Evolutionary conservation across 176 grass and related monocot genomes (phyloP).

Genomic region (Bonia amplexicaulis): DNA sequence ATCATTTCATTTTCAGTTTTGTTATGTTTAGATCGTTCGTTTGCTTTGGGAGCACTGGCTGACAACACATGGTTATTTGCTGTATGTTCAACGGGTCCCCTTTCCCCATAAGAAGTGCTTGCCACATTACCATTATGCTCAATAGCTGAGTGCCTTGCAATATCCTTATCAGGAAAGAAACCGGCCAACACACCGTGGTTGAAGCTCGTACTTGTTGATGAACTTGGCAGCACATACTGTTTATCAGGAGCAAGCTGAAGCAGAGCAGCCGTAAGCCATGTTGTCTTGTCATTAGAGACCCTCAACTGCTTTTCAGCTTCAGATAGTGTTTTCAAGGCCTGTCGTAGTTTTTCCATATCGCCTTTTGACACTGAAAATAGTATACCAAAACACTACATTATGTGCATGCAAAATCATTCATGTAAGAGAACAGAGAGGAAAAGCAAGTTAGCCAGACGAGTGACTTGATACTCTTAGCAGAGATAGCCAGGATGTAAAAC

Average conservation of each 20-base stretch:
- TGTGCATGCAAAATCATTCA: neutral
- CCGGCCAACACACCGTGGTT: slow-evolving; percentile 30
- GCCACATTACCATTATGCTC: slow-evolving; percentile 28
- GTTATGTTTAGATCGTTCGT: slow-evolving; percentile 25
- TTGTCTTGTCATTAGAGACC: slow-evolving; percentile 61
- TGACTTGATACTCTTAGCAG: neutral
- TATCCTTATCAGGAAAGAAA: slow-evolving; percentile 40
- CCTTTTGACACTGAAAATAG: slow-evolving; percentile 60
- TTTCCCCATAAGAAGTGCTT: slow-evolving; percentile 36
- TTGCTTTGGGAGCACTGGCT: slow-evolving; percentile 31
- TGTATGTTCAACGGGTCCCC: slow-evolving; percentile 25
- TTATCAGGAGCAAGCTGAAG: slow-evolving; percentile 88
- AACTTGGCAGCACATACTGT: slow-evolving; percentile 61
- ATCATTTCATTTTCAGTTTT: slow-evolving; percentile 67
- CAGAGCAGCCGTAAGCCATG: slow-evolving; percentile 77
- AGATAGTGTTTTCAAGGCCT: slow-evolving; percentile 58
- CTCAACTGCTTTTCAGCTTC: slow-evolving; percentile 82
- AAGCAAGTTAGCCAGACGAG: neutral
- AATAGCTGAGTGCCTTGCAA: slow-evolving; percentile 16
- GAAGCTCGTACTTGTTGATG: slow-evolving; percentile 54
- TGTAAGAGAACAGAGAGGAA: neutral
- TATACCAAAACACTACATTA: slow-evolving; percentile 21
- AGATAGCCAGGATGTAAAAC: slow-evolving; percentile 1
- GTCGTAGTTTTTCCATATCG: slow-evolving; percentile 72
- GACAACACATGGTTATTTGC: slow-evolving; percentile 28